Percentiles rank a stretch among this genome's conserved stretches.
These are phyloP conservation scores for Kwoniella bestiolae DNA, from an alignment of 768 basidiomycete species.

Conservation along the genomic window DNA sequence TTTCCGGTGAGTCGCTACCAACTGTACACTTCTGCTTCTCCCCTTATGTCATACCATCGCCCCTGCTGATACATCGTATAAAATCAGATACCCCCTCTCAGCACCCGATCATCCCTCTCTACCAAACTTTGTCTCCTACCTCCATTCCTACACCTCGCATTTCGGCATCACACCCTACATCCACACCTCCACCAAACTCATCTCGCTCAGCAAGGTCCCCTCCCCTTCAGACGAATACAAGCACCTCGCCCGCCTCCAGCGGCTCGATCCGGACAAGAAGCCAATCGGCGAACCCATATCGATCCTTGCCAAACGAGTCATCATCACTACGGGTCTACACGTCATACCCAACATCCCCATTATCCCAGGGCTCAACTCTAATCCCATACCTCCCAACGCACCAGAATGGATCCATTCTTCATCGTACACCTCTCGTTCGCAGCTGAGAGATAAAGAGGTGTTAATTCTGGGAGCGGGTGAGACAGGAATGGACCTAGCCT, in stretches of 20 bases:
- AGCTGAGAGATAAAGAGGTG: slow-evolving; percentile 62
- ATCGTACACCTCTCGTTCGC: slow-evolving; percentile 62
- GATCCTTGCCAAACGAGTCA: slow-evolving; percentile 60
- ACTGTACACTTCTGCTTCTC: slow-evolving; percentile 7
- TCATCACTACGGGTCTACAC: slow-evolving; percentile 66
- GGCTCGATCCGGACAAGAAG: slow-evolving; percentile 53
- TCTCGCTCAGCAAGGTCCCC: slow-evolving; percentile 57
- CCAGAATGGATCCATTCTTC: slow-evolving; percentile 61
- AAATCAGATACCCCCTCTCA: slow-evolving; percentile 40
- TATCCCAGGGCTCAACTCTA: slow-evolving; percentile 63
- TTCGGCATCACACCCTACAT: slow-evolving; percentile 58
- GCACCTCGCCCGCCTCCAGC: slow-evolving; percentile 55
- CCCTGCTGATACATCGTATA: background rate
- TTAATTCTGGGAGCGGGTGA: slow-evolving; percentile 68
- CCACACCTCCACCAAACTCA: slow-evolving; percentile 38
- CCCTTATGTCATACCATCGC: slow-evolving; percentile 16
- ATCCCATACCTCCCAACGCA: slow-evolving; percentile 52
- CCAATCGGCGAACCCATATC: slow-evolving; percentile 32
- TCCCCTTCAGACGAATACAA: slow-evolving; percentile 59
- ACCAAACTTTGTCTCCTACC: slow-evolving; percentile 62
- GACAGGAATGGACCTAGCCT: slow-evolving; percentile 67
- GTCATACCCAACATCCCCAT: slow-evolving; percentile 63
- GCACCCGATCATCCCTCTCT: slow-evolving; percentile 51
- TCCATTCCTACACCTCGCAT: slow-evolving; percentile 61
- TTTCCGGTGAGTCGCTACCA: slow-evolving; percentile 65